Evolutionary conservation across 192 early-diverging fungal species (phyloP), one percentile per base, ranked within the genome.

Genomic region (Podila verticillata): DNA sequence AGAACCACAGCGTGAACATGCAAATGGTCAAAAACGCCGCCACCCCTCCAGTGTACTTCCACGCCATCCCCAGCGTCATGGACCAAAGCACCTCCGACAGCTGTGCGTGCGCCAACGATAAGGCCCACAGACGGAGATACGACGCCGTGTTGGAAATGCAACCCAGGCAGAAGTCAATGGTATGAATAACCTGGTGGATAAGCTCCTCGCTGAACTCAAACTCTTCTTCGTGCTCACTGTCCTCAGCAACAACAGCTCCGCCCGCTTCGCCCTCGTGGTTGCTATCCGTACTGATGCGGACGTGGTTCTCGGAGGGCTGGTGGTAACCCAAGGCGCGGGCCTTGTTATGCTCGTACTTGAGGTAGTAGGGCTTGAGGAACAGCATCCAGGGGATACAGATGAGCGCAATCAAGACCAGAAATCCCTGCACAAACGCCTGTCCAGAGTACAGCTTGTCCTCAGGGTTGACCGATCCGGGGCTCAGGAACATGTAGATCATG

Each of bases 401-500:
- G 31, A 98, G 75, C 48, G 97, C 96, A 57, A 95, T 54, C 4
- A 96, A 65, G 22, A 99, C 82, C 26, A 99, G 82, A 29, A 94
- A 74, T 8, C 84, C 84, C 87, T 99, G 98, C 22, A 99, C 70
- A 61, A 83, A 82, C 10, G 86, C 92, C 73, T 99, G 98, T 57
- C 97, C 97, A 24, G 90, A 72, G 80, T 91, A 99, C 54, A 99
- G 86, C 66, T 85, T 87, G 48, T 94, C 92, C 28, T 80, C 82
- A 28, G 89, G 85, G 22, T 68, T 73, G 29, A 98, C 91, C 31
- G 48, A 84, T 28, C 98, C 98, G 10, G 98, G 98, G 34, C 91
- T 90, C 70, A 99, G 84, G 86, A 99, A 96, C 98, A 99, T 99
- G 85, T 97, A 98, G 81, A 99, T 99, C 69, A 99, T 89, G 73